phyloP scores from a whole-genome alignment of 2,329 filamentous ascomycete species.

The Sporothrix pseudoabietina region DNA sequence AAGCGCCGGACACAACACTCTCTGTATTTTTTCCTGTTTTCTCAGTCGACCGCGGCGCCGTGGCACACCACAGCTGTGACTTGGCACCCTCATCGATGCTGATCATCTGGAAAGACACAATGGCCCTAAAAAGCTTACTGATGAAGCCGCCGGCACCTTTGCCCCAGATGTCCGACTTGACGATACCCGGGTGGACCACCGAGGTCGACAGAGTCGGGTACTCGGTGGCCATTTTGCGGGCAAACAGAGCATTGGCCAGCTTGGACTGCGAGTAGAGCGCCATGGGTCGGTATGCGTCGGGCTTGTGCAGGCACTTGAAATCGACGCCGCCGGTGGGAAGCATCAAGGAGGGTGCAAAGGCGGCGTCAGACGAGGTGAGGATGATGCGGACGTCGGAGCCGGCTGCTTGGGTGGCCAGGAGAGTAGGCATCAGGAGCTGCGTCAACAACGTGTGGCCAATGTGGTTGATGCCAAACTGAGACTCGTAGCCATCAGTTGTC shows the following conservation, averaged over 20 bases:
- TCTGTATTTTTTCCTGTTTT: constrained; percentile 34
- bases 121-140: constrained; percentile 22
- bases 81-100: constrained; percentile 41
- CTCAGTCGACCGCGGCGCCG: constrained; percentile 32
- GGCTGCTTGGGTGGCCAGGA: constrained; percentile 31
- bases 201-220: constrained; percentile 39
- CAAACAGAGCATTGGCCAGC: constrained; percentile 42
- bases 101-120: constrained; percentile 27
- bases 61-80: constrained; percentile 50
- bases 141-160: not conserved
- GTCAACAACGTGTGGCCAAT: constrained; percentile 50
- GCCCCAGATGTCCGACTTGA: constrained; percentile 23
- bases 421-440: constrained; percentile 41
- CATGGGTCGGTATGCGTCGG: constrained; percentile 37
- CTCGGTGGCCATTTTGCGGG: constrained; percentile 38
- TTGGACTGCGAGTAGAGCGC: constrained; percentile 47
- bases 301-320: constrained; percentile 31
- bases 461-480: constrained; percentile 53
- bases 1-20: constrained; percentile 37
- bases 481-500: constrained; percentile 51
- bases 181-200: constrained; percentile 12
- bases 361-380: constrained; percentile 2
- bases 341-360: not conserved
- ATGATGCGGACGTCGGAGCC: constrained; percentile 5
- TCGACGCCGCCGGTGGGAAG: constrained; percentile 7